Evolutionary conservation across 148 eudicot species (phyloP), one percentile per base, ranked within the genome.

Genomic region (Silene uniflora): DNA sequence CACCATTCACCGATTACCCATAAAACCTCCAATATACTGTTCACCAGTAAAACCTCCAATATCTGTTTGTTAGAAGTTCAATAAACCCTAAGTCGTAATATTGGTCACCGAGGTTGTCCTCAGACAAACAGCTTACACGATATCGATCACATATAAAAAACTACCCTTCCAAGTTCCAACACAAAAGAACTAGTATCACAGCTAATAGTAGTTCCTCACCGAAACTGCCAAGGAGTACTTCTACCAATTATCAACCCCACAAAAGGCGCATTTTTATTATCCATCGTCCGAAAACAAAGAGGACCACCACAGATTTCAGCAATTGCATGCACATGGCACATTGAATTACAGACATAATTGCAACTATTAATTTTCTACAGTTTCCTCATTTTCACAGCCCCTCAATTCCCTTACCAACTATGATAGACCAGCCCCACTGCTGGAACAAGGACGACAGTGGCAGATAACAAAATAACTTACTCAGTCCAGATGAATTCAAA

Each of bases 271-370:
- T 32, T 80, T 49, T 17, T 5, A 32, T 72, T 44, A 42, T 0
- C n/a, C 52, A 67, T 11, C 67, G 22, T 64, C 35, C 66, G 58
- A 16, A 23, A 11, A 62, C 59, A 22, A 17, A 22, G 46, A 62
- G 82, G 82, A 75, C 82, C 75, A 80, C 82, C 72, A 12, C 17
- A 75, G 7, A 42, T 61, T 69, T n/a, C 54, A 62, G 63, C 32
- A 72, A 29, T 67, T 76, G 67, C 79, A 80, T 80, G 71, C 76
- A 76, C 55, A 66, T 72, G 80, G 55, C 44, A 56, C 39, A 29
- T 21, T 44, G 58, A 17, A 44, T 46, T 72, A 22, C 72, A 19
- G 62, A 10, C 62, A 65, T 44, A 65, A 63, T 8, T 39, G n/a
- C 54, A 55, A 29, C 62, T 73, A 72, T 64, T 42, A 58, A 65